phyloP scores from a whole-genome alignment of 306 rosid genomes.

The Vigna nakashimae region DNA sequence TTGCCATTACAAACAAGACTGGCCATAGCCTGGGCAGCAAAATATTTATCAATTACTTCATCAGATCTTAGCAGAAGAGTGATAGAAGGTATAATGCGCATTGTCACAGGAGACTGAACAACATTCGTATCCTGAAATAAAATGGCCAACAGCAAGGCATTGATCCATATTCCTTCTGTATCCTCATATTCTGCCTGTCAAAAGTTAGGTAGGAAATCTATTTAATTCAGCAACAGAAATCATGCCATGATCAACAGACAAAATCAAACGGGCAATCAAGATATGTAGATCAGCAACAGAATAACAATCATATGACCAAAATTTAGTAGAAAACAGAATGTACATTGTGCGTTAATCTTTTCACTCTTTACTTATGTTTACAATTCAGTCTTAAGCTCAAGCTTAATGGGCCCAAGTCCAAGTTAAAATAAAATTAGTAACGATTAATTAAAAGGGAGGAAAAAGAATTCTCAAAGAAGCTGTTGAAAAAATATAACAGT shows the following conservation, averaged over 20 bases:
- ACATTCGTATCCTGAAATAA: slow-evolving; percentile 82
- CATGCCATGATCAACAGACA: slow-evolving; percentile 32
- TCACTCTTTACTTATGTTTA: slow-evolving; percentile 38
- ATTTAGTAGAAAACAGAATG: slow-evolving; percentile 3
- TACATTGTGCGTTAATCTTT: slow-evolving; percentile 12
- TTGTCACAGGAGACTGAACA: slow-evolving; percentile 65
- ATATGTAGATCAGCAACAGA: slow-evolving; percentile 16
- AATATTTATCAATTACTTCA: slow-evolving; percentile 80
- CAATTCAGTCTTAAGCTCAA: slow-evolving; percentile 16
- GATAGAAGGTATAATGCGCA: slow-evolving; percentile 81
- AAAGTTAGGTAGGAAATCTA: slow-evolving; percentile 22
- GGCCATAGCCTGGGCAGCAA: slow-evolving; percentile 96
- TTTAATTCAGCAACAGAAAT: slow-evolving; percentile 48
- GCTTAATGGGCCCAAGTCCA: slow-evolving; percentile 14
- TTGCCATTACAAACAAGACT: slow-evolving; percentile 85
- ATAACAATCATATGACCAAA: slow-evolving; percentile 32
- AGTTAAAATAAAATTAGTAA: not conserved
- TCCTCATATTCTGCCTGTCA: slow-evolving; percentile 89
- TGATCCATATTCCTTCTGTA: slow-evolving; percentile 90
- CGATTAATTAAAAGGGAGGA: not conserved
- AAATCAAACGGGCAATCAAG: slow-evolving; percentile 30
- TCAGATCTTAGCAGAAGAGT: slow-evolving; percentile 83
- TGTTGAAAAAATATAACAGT: slow-evolving; percentile 6
- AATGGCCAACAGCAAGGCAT: slow-evolving; percentile 81
- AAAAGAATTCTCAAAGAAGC: not conserved